Base-by-base conservation (phyloP, 192 early-diverging fungal genomes). In the Backusella westeae region DNA sequence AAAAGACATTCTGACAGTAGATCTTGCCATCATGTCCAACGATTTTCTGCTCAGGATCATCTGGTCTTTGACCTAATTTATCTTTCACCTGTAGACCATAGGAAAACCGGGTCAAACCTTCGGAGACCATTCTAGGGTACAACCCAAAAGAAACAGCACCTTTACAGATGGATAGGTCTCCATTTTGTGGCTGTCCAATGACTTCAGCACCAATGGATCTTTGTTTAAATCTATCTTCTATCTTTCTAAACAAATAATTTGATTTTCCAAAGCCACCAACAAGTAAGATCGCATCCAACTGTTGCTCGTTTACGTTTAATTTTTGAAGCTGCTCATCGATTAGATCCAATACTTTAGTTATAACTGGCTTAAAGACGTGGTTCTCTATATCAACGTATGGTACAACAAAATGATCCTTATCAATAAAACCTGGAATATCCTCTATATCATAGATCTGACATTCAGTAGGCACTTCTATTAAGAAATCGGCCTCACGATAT, bases 211-310 rank as follows among this genome's bases (percentile, higher is more conserved):
- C 75, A 17, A 36, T 38, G 36, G 1, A 0, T n/a, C 66, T 63
- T 26, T 46, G 63, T 53, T 71, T 72, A 66, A 86, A 89, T 32
- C 76, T 78, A 23, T 82, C 74, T 34, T 79, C 72, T 46, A 87
- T 80, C 46, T 81, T 85, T 41, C 75, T 78, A 63, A 82, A 83
- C 26, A 89, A 78, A 59, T 89, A 89, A 69, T 77, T 82, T 39
- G 86, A 87, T 36, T 86, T 82, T 21, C 86, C 84, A 44, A 89
- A 89, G 19, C 87, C 87, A 69, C 87, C 87, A 7, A 86, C 87
- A 72, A 88, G 77, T 46, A 88, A 85, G 19, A 88, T 83, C 15
- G 87, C 84, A 9, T 82, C 79, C 29, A 84, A 73, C 15, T 65
- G 66, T 63, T 80, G 17, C 67, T 77, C 32, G 75, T 78, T 39